phyloP scores from a whole-genome alignment of 192 early-diverging fungal species.

The Jimgerdemannia lactiflua region DNA sequence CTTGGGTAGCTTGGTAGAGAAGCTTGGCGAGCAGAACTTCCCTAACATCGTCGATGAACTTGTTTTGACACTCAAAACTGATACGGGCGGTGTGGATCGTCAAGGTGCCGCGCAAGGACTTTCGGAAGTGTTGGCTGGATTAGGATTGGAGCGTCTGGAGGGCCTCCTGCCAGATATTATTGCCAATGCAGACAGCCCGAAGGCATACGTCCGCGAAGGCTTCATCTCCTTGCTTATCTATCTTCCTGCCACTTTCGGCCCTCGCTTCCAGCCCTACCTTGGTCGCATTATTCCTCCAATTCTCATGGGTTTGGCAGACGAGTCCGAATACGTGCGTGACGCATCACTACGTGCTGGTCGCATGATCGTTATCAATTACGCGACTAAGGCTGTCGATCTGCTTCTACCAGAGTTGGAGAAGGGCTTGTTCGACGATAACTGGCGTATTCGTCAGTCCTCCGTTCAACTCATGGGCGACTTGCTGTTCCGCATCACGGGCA shows the following conservation, averaged over 20 bases:
- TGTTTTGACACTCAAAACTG: conserved; percentile 80
- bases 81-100: conserved; percentile 90
- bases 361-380: conserved; percentile 92
- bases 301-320: conserved; percentile 91
- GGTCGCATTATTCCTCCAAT: conserved; percentile 85
- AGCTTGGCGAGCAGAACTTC: conserved; percentile 93
- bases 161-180: conserved; percentile 89
- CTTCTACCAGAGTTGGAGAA: conserved; percentile 89
- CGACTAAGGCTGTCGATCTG: conserved; percentile 81
- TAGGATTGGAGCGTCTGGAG: conserved; percentile 84
- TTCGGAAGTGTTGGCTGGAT: conserved; percentile 87
- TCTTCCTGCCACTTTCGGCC: conserved; percentile 93
- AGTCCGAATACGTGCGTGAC: conserved; percentile 89
- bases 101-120: conserved; percentile 98
- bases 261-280: conserved; percentile 89
- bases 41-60: conserved; percentile 88
- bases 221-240: conserved; percentile 96
- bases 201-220: conserved; percentile 88
- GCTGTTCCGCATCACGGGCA: conserved; percentile 88
- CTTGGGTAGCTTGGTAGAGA: conserved; percentile 87
- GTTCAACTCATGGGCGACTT: conserved; percentile 95
- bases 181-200: conserved; percentile 66
- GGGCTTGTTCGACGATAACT: conserved; percentile 88
- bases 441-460: conserved; percentile 95
- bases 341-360: conserved; percentile 90